Percentiles rank a stretch among this genome's conserved stretches.
Conservation (phyloP, 2,329 filamentous ascomycete genomes). For the Juglanconis juglandina region DNA sequence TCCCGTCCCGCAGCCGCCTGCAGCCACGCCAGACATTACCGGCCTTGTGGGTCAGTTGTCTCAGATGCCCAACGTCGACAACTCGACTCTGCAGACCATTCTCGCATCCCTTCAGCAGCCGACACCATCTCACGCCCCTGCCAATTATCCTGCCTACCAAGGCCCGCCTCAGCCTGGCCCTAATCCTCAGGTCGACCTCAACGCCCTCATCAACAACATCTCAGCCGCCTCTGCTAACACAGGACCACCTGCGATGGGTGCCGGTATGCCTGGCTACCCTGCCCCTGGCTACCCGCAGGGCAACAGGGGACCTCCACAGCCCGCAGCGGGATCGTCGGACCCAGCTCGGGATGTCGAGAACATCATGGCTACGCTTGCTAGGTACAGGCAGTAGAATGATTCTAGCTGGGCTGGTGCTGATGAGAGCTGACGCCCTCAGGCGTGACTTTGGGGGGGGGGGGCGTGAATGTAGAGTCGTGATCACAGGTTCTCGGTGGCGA, state of each 20-base stretch:
- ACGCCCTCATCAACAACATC: conserved; percentile 43
- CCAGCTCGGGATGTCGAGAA: conserved; percentile 60
- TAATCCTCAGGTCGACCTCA: conserved; percentile 40
- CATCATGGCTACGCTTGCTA: conserved; percentile 70
- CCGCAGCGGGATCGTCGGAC: conserved; percentile 27
- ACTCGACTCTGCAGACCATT: conserved; percentile 66
- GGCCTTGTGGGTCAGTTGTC: conserved; percentile 59
- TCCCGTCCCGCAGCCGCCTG: conserved; percentile 26
- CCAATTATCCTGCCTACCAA: conserved; percentile 4
- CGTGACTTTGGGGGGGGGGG: no score
- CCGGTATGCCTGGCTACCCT: conserved; percentile 25
- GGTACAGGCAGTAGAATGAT: conserved; percentile 52
- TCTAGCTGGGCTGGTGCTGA: background rate
- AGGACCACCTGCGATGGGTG: conserved; percentile 3
- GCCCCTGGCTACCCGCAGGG: conserved; percentile 24
- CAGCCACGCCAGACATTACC: conserved; percentile 49
- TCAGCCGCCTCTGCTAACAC: conserved; percentile 15
- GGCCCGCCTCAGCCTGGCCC: conserved; percentile 20
- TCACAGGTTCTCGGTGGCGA: no score
- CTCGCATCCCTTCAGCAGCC: conserved; percentile 54
- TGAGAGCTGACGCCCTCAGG: no score
- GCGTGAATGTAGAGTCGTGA: no score
- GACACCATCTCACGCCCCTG: conserved; percentile 6
- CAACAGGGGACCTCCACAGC: conserved; percentile 25
- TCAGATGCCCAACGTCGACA: conserved; percentile 66